Evolutionary conservation across 2,329 filamentous ascomycete genomes (phyloP), one percentile per base, ranked within the genome.

Genomic region (Fusarium nanum): DNA sequence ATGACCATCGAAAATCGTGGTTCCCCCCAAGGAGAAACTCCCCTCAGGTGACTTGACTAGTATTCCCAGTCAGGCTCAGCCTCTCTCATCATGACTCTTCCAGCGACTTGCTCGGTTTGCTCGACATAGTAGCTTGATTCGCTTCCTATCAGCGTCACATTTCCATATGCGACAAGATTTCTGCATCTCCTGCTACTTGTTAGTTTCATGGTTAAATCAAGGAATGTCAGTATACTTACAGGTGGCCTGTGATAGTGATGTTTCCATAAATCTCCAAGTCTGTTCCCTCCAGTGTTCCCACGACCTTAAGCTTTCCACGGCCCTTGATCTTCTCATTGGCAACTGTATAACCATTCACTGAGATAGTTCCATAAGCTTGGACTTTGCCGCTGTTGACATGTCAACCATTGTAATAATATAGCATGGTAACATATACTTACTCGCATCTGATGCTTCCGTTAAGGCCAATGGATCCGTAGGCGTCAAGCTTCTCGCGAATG

Each of bases 211-310:
- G 6, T 27, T 9, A 30, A 23, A 3, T 7, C 2, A 10, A 6
- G 7, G 22, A 16, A 77, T 71, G 67, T 7, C 4, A 18, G 45
- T 49, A 46, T 32, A 56, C 72, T 5, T 65, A 85, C 83, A 85
- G 64, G 60, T 79, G 81, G 52, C 84, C 84, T 12, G 81, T 80
- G 61, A 85, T 80, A 44, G 75, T 81, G 44, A 85, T 73, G 52
- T 82, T 82, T 10, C 84, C 84, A 73, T 83, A 86, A 14, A 86
- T 81, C 61, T 85, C 83, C 20, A 86, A 73, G 28, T 82, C 81
- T 6, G 78, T 75, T 13, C 79, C 82, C 41, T 85, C 79, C 9
- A 84, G 75, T 25, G 77, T 81, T 8, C 84, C 84, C 13, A 77
- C 76, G 25, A 85, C 71, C 53, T 77, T 83, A 40, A 86, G 77